Percentiles rank a stretch among this genome's conserved stretches.
phyloP scores from a whole-genome alignment of 2,329 filamentous ascomycete genomes.

The Fusarium devonianum region DNA sequence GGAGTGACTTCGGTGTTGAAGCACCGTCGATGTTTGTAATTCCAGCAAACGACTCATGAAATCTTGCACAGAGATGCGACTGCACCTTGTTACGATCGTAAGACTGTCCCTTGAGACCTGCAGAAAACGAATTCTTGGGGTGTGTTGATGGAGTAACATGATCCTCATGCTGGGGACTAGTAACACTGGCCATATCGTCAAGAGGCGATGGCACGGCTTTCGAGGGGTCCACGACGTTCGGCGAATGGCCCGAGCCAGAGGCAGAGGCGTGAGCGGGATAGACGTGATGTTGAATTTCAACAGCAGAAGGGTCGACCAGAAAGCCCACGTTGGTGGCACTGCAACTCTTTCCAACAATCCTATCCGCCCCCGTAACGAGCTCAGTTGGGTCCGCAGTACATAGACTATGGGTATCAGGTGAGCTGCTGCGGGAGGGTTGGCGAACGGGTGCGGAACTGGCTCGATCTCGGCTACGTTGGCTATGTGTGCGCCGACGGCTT shows the following conservation, averaged over 20 bases:
- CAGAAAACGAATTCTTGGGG: too few species aligned
- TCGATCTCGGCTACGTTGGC: not conserved
- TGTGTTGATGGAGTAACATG: not conserved
- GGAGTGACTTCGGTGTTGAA: conserved; percentile 41
- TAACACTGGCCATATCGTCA: not conserved
- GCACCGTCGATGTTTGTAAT: conserved; percentile 21
- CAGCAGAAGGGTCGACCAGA: not conserved
- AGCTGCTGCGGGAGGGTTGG: not conserved
- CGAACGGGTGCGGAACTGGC: conserved; percentile 9
- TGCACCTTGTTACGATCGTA: not conserved
- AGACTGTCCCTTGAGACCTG: not conserved
- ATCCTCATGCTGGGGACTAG: conserved; percentile 1
- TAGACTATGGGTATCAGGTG: not conserved
- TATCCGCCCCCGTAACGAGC: too few species aligned
- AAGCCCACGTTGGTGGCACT: not conserved
- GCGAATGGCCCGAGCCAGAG: not conserved
- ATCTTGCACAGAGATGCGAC: too few species aligned
- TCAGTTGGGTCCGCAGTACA: not conserved
- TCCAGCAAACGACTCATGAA: conserved; percentile 12
- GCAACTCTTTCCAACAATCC: too few species aligned
- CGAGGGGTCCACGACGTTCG: not conserved
- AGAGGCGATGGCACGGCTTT: not conserved
- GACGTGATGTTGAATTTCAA: not conserved
- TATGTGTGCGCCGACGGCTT: conserved; percentile 24
- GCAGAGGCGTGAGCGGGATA: not conserved